Conservation (phyloP, 352 stramenopile species). For the Globisporangium canariense region DNA sequence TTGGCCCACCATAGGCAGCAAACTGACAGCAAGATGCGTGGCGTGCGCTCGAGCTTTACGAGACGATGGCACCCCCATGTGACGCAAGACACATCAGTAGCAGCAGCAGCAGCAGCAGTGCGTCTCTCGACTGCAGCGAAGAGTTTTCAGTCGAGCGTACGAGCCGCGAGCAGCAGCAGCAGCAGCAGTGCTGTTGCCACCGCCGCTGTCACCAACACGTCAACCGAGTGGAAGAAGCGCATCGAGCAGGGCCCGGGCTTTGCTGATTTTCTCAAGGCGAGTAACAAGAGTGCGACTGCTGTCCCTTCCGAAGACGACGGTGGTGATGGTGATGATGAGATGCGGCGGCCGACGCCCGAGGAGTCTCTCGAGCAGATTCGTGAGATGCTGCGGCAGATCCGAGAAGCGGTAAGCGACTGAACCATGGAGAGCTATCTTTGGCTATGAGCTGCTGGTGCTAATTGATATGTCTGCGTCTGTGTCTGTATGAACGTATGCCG, state of each 20-base stretch:
- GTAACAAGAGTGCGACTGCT: neutral
- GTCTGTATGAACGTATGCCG: neutral
- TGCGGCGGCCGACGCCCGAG: slow-evolving; percentile 12
- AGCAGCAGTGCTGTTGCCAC: neutral
- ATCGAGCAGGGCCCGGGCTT: slow-evolving; percentile 30
- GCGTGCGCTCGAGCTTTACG: neutral
- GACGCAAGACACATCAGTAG: neutral
- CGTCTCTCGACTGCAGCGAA: neutral
- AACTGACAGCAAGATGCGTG: neutral
- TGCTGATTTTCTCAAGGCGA: slow-evolving; percentile 31
- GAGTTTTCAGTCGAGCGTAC: neutral
- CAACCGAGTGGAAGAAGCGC: slow-evolving; percentile 29
- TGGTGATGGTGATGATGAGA: slow-evolving; percentile 3
- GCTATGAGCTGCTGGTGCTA: neutral
- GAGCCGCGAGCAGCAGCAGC: slow-evolving; percentile 1
- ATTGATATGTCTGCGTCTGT: neutral
- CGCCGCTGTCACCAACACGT: neutral
- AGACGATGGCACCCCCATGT: neutral
- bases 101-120: neutral
- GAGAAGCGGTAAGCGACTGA: slow-evolving; percentile 4
- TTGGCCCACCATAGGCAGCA: neutral
- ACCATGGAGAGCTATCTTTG: neutral
- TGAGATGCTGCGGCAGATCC: slow-evolving; percentile 25
- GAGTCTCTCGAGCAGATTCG: slow-evolving; percentile 28
- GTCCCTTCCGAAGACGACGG: slow-evolving; percentile 2